phyloP scores from a whole-genome alignment of 2,329 filamentous ascomycete genomes.

The Fusarium floridanum region DNA sequence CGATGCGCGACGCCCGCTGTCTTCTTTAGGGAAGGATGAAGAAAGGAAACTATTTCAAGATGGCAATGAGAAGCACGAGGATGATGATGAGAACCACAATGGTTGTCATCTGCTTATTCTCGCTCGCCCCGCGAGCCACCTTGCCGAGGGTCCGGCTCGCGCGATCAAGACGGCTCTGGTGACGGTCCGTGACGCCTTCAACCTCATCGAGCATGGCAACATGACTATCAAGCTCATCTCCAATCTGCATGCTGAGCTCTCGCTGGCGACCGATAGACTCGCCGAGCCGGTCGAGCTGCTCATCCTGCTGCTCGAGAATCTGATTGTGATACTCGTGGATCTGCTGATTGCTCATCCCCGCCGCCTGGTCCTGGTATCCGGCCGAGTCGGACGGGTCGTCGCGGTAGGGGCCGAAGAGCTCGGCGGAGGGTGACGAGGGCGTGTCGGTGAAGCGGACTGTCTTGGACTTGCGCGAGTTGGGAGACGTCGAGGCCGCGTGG shows the following conservation, averaged over 20 bases:
- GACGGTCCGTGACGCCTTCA: conserved; percentile 84
- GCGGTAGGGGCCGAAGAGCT: conserved; percentile 71
- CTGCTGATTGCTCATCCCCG: conserved; percentile 80
- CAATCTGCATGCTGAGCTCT: conserved; percentile 94
- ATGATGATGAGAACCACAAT: conserved; percentile 87
- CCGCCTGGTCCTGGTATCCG: conserved; percentile 72
- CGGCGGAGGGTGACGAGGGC: conserved; percentile 56
- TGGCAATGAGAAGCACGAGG: conserved; percentile 83
- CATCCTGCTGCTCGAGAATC: conserved; percentile 90
- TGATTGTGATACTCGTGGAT: conserved; percentile 87
- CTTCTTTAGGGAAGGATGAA: conserved; percentile 9
- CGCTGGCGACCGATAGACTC: conserved; percentile 88
- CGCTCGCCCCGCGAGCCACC: conserved; percentile 80
- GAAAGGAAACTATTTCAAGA: conserved; percentile 72
- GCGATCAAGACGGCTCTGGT: conserved; percentile 80
- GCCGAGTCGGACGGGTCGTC: conserved; percentile 73
- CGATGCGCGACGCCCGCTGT: conserved; percentile 37
- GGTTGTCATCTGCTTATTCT: conserved; percentile 88
- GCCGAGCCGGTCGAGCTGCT: conserved; percentile 90
- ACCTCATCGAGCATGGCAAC: conserved; percentile 91
- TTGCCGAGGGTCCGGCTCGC: conserved; percentile 79
- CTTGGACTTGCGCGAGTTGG: conserved; percentile 64
- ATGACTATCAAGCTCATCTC: conserved; percentile 93
- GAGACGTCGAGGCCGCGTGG: conserved; percentile 65
- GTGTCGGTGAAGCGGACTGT: conserved; percentile 89